Conservation (phyloP, 345 rosid species). For the Capsella bursapastoris region DNA sequence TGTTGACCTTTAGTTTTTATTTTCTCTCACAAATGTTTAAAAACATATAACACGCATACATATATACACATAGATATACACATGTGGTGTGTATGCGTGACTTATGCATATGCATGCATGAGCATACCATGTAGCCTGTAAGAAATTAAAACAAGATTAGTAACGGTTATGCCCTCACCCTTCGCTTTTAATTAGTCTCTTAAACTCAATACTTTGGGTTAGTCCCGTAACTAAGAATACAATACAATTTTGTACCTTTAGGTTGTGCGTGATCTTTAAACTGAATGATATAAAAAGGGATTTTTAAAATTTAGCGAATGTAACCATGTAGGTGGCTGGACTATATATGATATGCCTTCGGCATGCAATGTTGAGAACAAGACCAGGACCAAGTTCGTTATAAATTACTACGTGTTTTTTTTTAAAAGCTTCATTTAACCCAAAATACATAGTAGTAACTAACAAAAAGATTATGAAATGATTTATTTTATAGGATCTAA, state of each 20-base stretch:
- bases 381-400: neutral
- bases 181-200: too few species aligned
- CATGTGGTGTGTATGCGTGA: neutral
- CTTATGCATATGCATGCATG: neutral
- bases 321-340: neutral
- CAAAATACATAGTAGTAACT: neutral
- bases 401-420: conserved; percentile 1
- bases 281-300: neutral
- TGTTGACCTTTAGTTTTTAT: neutral
- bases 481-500: neutral
- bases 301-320: neutral
- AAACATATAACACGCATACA: neutral
- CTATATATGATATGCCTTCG: neutral
- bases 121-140: neutral
- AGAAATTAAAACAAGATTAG: too few species aligned
- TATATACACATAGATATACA: neutral
- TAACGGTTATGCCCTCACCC: too few species aligned
- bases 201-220: neutral
- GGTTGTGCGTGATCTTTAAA: neutral
- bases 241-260: neutral
- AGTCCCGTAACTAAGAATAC: neutral
- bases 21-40: neutral
- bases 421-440: conserved; percentile 4
- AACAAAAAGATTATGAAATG: neutral
- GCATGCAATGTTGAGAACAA: neutral